These are phyloP conservation scores for Colletotrichum lini DNA, from an alignment of 2,329 filamentous ascomycete genomes.

Conservation along the genomic window DNA sequence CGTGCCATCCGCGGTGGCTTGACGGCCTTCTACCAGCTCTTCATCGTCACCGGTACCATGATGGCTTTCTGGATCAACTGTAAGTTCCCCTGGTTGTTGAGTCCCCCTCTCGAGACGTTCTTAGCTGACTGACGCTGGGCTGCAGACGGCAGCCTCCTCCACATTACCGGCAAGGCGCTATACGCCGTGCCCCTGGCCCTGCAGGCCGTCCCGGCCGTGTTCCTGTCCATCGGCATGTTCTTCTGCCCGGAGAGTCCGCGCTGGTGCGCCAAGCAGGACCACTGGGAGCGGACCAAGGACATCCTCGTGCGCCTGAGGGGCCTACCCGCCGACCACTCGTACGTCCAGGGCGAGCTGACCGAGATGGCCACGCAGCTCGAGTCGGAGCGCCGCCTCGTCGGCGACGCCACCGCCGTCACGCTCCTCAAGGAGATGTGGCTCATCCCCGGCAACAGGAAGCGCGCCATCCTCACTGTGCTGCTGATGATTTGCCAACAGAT, in stretches of 20 bases:
- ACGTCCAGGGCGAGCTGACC: slow-evolving; percentile 70
- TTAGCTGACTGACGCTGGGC: too few species aligned
- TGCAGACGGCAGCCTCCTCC: slow-evolving; percentile 61
- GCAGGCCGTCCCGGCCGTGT: slow-evolving; percentile 72
- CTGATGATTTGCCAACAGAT: slow-evolving; percentile 80
- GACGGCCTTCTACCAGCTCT: slow-evolving; percentile 66
- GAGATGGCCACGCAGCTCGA: slow-evolving; percentile 75
- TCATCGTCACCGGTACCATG: slow-evolving; percentile 62
- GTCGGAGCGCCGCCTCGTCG: slow-evolving; percentile 71
- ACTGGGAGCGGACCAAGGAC: slow-evolving; percentile 74
- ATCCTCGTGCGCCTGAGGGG: slow-evolving; percentile 68
- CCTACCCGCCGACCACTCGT: slow-evolving; percentile 68
- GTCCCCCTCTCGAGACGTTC: too few species aligned
- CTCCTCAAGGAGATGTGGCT: slow-evolving; percentile 76
- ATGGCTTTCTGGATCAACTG: slow-evolving; percentile 55
- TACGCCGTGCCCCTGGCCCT: slow-evolving; percentile 76
- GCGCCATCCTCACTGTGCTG: slow-evolving; percentile 73
- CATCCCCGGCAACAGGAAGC: slow-evolving; percentile 73
- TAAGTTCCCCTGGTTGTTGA: neutral
- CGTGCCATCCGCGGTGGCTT: slow-evolving; percentile 65
- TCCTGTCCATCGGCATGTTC: slow-evolving; percentile 71
- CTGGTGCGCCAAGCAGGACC: slow-evolving; percentile 77
- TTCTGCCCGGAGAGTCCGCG: slow-evolving; percentile 73
- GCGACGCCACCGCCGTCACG: slow-evolving; percentile 67
- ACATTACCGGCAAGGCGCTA: slow-evolving; percentile 61